These are phyloP conservation scores for Chlorella sp. DNA, from an alignment of 139 green algal species.

Conservation along the genomic window DNA sequence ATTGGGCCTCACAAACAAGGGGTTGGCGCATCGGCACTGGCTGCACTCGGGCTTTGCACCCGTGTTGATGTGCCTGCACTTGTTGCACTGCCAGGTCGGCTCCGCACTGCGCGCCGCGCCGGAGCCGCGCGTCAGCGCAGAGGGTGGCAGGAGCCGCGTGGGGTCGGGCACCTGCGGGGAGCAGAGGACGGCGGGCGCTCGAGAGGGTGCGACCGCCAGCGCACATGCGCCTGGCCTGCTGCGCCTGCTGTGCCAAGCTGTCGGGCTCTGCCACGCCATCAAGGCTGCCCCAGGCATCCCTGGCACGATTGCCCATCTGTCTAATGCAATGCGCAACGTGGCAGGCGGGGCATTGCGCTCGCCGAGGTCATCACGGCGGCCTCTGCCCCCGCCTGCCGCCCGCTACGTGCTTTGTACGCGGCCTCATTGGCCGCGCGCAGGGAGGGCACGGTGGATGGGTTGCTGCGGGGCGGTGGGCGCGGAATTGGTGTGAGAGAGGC, in stretches of 20 bases:
- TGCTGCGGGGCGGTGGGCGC: too few relatives aligned
- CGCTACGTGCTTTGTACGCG: background rate
- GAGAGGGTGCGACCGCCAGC: background rate
- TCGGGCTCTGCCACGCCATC: too few relatives aligned
- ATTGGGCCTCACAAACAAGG: background rate
- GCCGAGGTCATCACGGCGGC: background rate
- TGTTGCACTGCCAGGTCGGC: slow-evolving; percentile 11
- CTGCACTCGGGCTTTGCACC: background rate
- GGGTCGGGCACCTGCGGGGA: slow-evolving; percentile 16
- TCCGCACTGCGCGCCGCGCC: background rate
- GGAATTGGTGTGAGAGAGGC: too few relatives aligned
- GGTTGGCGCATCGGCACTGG: slow-evolving; percentile 15
- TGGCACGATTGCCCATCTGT: too few relatives aligned
- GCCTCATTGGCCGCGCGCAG: background rate
- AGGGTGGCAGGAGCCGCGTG: slow-evolving; percentile 5
- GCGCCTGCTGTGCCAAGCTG: too few relatives aligned
- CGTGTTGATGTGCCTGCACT: slow-evolving; percentile 16
- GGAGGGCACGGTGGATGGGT: slow-evolving; percentile 7
- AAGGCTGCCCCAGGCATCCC: too few relatives aligned
- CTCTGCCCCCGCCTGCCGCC: background rate
- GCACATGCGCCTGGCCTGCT: too few relatives aligned
- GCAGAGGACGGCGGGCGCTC: background rate
- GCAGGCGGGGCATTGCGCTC: too few relatives aligned
- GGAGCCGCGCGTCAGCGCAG: background rate
- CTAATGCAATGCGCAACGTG: too few relatives aligned